Evolutionary conservation across 106 monocot species (phyloP), one percentile per base, ranked within the genome.

Genomic region (Agapanthus africanus): DNA sequence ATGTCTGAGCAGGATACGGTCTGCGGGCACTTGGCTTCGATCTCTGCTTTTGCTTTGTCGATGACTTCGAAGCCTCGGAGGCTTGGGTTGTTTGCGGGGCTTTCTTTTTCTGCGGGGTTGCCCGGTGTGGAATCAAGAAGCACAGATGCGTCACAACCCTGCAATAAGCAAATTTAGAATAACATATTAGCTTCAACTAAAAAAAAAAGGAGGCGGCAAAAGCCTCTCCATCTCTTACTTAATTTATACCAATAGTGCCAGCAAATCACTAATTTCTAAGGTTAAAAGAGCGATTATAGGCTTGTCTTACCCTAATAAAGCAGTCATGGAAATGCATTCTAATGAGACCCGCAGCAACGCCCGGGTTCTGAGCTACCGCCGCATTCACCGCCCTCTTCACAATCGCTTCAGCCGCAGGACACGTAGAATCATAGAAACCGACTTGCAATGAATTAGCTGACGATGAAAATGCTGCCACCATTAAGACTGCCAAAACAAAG

Each of bases 1-100:
- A 84, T 71, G 67, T 84, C 84, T 21, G 84, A 69, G 66, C 84
- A 84, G 30, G 84, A 84, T 35, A 84, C 79, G n/a, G 56, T 70
- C 32, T 32, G 11, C 26, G 76, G 79, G 65, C 84, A 84, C 22
- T 11, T 27, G 5, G 66, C 66, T 50, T 85, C 84, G 37, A 85
- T 22, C 13, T 63, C 73, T 3, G 73, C 44, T 66, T 85, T 85
- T 15, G 77, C 77, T 1, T 56, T 70, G 67, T 84, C 80, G 37
- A 84, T 73, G 31, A 84, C 77, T 62, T 81, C 85, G 68, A 81
- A 85, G 19, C 85, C 85, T 4, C 72, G 77, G 5, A 85, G 71
- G 74, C 85, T 85, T 0, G 81, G 81, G 56, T 78, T 81, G 75
- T 85, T 85, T 4, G 68, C 49, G 0, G 57, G 38, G 0, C 78